Conservation (phyloP, 192 early-diverging fungal genomes). For the Coemansia sp. region DNA sequence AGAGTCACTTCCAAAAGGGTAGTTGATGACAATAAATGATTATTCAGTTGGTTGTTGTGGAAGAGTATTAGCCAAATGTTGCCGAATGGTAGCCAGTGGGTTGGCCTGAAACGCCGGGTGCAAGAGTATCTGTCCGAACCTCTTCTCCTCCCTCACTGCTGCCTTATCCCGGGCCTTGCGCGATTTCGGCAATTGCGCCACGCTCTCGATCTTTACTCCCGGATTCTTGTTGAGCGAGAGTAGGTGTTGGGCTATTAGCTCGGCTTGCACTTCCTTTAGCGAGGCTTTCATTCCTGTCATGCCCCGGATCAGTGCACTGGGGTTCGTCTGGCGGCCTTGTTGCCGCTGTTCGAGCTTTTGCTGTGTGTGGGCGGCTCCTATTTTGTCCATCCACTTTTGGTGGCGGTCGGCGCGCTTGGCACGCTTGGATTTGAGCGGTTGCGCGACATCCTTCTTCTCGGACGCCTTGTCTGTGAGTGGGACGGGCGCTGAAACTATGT, state of each 20-base stretch:
- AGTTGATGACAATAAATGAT: not conserved
- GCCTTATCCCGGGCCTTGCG: constrained; percentile 62
- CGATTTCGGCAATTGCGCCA: constrained; percentile 2
- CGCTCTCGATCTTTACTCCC: not conserved
- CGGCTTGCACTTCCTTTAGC: constrained; percentile 27
- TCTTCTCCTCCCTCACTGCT: constrained; percentile 65
- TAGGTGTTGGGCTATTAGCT: constrained; percentile 17
- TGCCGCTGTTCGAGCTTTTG: constrained; percentile 52
- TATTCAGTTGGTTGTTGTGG: not conserved
- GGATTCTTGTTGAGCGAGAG: constrained; percentile 1
- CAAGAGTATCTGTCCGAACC: constrained; percentile 68
- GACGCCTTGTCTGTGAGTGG: not conserved
- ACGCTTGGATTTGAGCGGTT: constrained; percentile 38
- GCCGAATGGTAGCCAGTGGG: constrained; percentile 67
- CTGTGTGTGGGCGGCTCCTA: constrained; percentile 54
- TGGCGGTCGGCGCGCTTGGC: constrained; percentile 58
- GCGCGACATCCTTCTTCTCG: not conserved
- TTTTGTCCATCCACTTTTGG: constrained; percentile 64
- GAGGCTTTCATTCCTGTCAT: constrained; percentile 52
- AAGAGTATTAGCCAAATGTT: constrained; percentile 73
- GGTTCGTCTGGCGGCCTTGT: constrained; percentile 42
- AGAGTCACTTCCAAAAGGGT: not conserved
- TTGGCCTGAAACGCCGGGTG: constrained; percentile 72
- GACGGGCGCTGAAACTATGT: constrained; percentile 22
- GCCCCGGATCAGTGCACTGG: constrained; percentile 55